Evolutionary conservation across 139 green algal genomes (phyloP).

Genomic region (Micractinium sp.): DNA sequence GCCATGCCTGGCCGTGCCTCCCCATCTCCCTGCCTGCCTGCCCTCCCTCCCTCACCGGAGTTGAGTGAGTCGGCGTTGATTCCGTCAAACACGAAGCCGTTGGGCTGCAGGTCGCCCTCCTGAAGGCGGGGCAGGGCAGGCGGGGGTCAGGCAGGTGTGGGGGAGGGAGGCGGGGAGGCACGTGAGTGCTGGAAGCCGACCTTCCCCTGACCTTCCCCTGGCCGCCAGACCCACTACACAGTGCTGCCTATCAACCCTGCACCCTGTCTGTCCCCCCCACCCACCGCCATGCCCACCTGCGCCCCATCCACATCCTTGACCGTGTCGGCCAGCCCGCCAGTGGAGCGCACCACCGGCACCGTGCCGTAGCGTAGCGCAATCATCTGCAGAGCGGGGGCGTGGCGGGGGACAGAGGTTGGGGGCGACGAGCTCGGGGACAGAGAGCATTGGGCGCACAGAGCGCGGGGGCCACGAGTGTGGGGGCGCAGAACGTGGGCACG

Average conservation of each 20-base stretch:
- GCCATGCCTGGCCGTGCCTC: background rate
- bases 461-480: background rate
- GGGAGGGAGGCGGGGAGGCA: no score
- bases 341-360: slow-evolving; percentile 74
- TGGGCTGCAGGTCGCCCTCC: slow-evolving; percentile 45
- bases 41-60: background rate
- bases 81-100: slow-evolving; percentile 93
- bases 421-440: no score
- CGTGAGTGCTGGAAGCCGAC: no score
- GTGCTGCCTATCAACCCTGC: no score
- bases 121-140: slow-evolving; percentile 12
- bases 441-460: no score
- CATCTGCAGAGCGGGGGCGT: background rate
- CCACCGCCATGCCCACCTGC: no score
- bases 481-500: background rate
- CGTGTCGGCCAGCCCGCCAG: slow-evolving; percentile 89
- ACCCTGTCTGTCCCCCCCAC: no score
- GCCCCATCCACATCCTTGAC: slow-evolving; percentile 73
- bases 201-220: no score
- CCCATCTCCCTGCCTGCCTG: background rate
- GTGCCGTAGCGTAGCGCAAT: slow-evolving; percentile 74
- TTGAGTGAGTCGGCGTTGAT: slow-evolving; percentile 77
- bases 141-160: no score
- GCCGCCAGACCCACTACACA: no score
- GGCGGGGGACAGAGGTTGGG: background rate